Conservation (phyloP, 2,329 filamentous ascomycete genomes). For the Endocalyx cinctus region DNA sequence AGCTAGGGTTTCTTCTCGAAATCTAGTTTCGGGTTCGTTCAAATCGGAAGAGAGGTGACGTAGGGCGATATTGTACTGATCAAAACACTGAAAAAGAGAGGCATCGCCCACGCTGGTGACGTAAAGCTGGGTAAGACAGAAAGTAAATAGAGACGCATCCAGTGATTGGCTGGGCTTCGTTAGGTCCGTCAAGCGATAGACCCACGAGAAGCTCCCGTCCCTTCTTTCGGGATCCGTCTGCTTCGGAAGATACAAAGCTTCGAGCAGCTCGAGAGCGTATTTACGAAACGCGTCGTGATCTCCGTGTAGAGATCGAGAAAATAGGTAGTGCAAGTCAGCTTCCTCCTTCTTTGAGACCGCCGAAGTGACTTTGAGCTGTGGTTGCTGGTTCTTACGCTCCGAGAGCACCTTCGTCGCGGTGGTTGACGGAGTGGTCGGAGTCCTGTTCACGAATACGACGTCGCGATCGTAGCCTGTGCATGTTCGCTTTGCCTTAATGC, state of each 20-base stretch:
- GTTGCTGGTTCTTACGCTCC: too few relatives aligned
- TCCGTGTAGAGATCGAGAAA: too few relatives aligned
- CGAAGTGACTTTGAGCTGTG: too few relatives aligned
- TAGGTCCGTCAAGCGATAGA: conserved; percentile 11
- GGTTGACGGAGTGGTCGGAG: conserved; percentile 8
- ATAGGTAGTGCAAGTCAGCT: too few relatives aligned
- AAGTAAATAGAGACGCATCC: conserved; percentile 15
- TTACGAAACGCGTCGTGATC: too few relatives aligned
- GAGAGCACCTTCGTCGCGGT: conserved; percentile 10
- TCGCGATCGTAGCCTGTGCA: conserved; percentile 14
- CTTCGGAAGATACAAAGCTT: conserved; percentile 14
- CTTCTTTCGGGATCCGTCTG: conserved; percentile 2
- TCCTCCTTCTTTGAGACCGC: too few relatives aligned
- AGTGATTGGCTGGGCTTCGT: conserved; percentile 9
- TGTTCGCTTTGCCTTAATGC: conserved; percentile 10
- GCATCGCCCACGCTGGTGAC: conserved; percentile 7
- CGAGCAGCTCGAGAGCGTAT: conserved; percentile 11
- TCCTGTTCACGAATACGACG: conserved; percentile 14
- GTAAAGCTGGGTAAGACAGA: conserved; percentile 14
- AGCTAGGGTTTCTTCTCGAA: conserved; percentile 14
- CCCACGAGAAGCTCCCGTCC: too few relatives aligned
- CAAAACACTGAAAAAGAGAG: conserved; percentile 15
- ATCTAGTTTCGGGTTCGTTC: conserved; percentile 9
- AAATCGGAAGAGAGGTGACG: conserved; percentile 12
- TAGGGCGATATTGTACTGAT: conserved; percentile 14